A percentile compares a stretch with the other conserved stretches of the same genome.
Conservation (phyloP, 176 grass and related monocot species). For the Juncus effusus region DNA sequence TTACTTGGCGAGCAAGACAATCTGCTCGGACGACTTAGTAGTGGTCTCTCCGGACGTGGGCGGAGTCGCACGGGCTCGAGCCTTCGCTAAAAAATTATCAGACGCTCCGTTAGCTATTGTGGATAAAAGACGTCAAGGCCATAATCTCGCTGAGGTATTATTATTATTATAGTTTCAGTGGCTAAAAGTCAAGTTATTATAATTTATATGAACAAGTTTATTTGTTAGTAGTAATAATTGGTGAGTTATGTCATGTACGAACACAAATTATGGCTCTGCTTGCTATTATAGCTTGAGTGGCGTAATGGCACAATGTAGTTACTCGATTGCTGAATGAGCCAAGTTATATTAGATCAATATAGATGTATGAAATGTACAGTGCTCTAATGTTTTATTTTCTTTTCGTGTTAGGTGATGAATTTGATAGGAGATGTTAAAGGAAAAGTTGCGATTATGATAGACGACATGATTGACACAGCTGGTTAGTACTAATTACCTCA, state of each 20-base stretch:
- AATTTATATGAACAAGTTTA: background rate
- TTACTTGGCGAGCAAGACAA: slow-evolving; percentile 88
- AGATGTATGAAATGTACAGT: background rate
- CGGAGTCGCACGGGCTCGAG: slow-evolving; percentile 62
- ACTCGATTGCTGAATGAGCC: too few species aligned
- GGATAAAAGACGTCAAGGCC: slow-evolving; percentile 54
- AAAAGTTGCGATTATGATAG: slow-evolving; percentile 67
- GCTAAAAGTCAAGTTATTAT: background rate
- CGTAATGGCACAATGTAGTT: too few species aligned
- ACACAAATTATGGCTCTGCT: background rate
- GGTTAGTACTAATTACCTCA: slow-evolving; percentile 22
- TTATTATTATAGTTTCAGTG: background rate
- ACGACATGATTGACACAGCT: slow-evolving; percentile 78
- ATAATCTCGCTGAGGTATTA: slow-evolving; percentile 60
- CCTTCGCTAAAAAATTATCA: slow-evolving; percentile 78
- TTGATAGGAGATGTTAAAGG: slow-evolving; percentile 65
- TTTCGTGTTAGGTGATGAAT: slow-evolving; percentile 46
- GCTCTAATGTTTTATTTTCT: background rate
- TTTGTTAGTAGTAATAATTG: too few species aligned
- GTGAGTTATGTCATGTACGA: slow-evolving; percentile 1
- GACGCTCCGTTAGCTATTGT: slow-evolving; percentile 74
- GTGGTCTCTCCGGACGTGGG: slow-evolving; percentile 80
- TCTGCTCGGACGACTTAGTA: slow-evolving; percentile 62
- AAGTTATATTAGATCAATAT: too few species aligned
- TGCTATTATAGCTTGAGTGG: too few species aligned